A percentile compares a stretch with the other conserved stretches of the same genome.
phyloP scores from a whole-genome alignment of 768 basidiomycete species.

The Pisolithus albus region DNA sequence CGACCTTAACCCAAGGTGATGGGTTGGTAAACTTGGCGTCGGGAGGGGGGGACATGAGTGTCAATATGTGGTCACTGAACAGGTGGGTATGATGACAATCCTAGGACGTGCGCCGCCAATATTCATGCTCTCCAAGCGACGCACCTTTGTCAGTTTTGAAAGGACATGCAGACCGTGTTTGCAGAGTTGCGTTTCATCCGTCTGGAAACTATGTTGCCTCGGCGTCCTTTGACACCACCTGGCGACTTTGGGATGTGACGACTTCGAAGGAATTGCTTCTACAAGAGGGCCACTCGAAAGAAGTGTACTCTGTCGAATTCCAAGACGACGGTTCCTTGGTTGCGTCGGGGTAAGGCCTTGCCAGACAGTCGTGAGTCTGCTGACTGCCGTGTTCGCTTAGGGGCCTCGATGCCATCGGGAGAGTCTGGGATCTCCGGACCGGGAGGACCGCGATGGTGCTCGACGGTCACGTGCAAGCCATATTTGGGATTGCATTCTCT shows the following conservation, averaged over 20 bases:
- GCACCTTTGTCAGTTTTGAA: conserved; percentile 77
- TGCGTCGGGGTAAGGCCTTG: conserved; percentile 82
- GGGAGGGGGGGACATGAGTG: conserved; percentile 79
- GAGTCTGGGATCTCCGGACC: conserved; percentile 95
- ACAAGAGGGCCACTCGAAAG: conserved; percentile 96
- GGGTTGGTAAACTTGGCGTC: conserved; percentile 79
- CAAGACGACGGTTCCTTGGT: conserved; percentile 91
- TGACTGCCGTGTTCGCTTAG: conserved; percentile 33
- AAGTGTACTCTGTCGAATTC: conserved; percentile 93
- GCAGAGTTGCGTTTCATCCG: conserved; percentile 93
- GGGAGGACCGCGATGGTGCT: conserved; percentile 97
- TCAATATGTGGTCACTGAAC: conserved; percentile 86
- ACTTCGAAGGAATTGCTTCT: conserved; percentile 75
- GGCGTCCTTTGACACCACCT: conserved; percentile 95
- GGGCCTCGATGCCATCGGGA: conserved; percentile 92
- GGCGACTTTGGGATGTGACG: conserved; percentile 93
- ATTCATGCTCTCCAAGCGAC: conserved; percentile 46
- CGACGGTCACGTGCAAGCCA: conserved; percentile 92
- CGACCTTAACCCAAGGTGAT: conserved; percentile 64
- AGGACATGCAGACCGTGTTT: conserved; percentile 88
- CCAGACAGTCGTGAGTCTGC: background rate
- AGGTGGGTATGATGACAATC: conserved; percentile 43
- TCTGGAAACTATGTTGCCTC: conserved; percentile 91
- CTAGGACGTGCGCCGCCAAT: background rate
- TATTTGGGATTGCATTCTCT: conserved; percentile 86